These are phyloP conservation scores for Trametes cinnabarina DNA, from an alignment of 768 basidiomycete species.

Conservation along the genomic window DNA sequence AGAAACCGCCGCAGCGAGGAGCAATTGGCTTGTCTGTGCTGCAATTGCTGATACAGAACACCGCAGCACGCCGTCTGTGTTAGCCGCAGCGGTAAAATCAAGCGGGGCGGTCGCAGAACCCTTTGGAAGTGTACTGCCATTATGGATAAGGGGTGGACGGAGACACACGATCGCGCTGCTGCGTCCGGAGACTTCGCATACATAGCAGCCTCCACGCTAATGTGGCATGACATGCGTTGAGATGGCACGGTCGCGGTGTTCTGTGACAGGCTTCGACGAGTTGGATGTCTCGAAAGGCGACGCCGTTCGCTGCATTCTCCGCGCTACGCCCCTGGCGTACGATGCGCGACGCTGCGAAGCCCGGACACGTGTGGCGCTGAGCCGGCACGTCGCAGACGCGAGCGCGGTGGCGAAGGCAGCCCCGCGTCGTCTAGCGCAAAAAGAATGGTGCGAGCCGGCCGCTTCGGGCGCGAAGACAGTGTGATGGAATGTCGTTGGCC, in stretches of 20 bases:
- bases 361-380: slow-evolving; percentile 1
- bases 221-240: slow-evolving; percentile 6
- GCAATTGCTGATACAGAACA: not conserved
- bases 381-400: not conserved
- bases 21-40: not conserved
- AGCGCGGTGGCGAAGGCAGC: not conserved
- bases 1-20: not conserved
- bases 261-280: not conserved
- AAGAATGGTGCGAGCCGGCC: not conserved
- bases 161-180: not conserved
- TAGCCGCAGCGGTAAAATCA: not conserved
- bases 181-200: not conserved
- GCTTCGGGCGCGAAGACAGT: slow-evolving; percentile 10
- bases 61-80: not conserved
- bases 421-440: not conserved
- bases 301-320: slow-evolving; percentile 4
- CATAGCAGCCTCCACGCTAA: not conserved
- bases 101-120: slow-evolving; percentile 1
- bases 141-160: not conserved
- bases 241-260: not conserved
- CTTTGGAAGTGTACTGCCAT: not conserved
- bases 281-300: not conserved
- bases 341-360: not conserved
- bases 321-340: not conserved
- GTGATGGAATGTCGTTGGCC: slow-evolving; percentile 1